Evolutionary conservation across 2,329 filamentous ascomycete genomes (phyloP), one percentile per base, ranked within the genome.

Genomic region (Cladosporium sphaerospermum): DNA sequence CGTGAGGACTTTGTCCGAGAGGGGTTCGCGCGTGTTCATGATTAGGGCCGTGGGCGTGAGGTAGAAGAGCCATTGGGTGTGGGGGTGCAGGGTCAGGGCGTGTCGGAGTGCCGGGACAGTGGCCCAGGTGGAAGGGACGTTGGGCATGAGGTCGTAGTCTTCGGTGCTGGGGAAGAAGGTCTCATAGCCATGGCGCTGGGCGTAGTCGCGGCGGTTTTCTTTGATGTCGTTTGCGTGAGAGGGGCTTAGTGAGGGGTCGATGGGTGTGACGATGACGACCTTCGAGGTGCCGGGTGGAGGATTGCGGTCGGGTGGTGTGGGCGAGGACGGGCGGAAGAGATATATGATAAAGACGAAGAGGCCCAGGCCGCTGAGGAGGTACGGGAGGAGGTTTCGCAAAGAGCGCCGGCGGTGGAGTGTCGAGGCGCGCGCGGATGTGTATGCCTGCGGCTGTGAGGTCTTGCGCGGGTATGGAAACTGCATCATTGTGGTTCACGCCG

Each of bases 401-500:
- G 57, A 57, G 32, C 60, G 59, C 42, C 58, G 57, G 45, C 60
- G 61, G 14, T 56, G 57, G 45, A 56, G 57, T n/a, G 54, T 49
- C 64, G 82, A 74, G 59, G 79, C 77, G 64, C 83, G 78, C 45
- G 80, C 77, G 59, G 78, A 46, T 9, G 56, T 78, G 72, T 88
- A 92, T 31, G 85, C 84, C 60, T 84, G 82, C 60, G 86, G 82
- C 66, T 86, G 83, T 60, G 88, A 92, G 66, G 81, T 83, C 74
- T 92, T 95, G 70, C 90, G 86, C 64, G 89, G 82, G 52, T 90
- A 84, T 59, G 91, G 89, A 77, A 92, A 90, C 71, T 96, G 91
- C 89, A 96, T 74, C 54, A 58, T 93, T 62, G 63, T 54, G 61
- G 63, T 64, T 8, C 39, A 28, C 23, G 23, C 23, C 23, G 23